phyloP scores from a whole-genome alignment of 1,139 yeast genomes.

The Kodamaea ohmeri region DNA sequence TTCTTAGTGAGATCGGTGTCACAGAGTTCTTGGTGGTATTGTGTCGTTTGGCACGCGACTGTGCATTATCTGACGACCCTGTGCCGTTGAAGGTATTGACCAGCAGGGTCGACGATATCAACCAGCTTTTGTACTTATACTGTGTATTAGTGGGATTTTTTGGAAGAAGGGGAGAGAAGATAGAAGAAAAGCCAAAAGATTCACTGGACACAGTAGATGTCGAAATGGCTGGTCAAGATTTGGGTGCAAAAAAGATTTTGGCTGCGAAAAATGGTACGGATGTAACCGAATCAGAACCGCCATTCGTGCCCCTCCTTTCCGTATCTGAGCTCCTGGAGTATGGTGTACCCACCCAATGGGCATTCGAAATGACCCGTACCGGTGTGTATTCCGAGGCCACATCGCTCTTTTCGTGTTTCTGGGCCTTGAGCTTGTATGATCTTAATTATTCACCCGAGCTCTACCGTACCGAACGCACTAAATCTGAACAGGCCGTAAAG shows the following conservation, averaged over 20 bases:
- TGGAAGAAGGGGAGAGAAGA: conserved; percentile 35
- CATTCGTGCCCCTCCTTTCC: neutral
- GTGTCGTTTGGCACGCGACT: conserved; percentile 47
- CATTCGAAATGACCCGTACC: conserved; percentile 74
- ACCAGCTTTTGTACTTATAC: conserved; percentile 61
- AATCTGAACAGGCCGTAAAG: conserved; percentile 22
- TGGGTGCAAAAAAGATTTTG: too few relatives aligned
- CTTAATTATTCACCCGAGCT: conserved; percentile 52
- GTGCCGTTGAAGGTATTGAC: conserved; percentile 63
- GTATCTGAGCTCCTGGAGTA: conserved; percentile 48
- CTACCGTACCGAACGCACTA: conserved; percentile 50
- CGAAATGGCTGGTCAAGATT: too few relatives aligned
- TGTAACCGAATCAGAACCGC: neutral
- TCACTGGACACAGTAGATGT: too few relatives aligned
- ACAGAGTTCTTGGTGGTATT: conserved; percentile 67
- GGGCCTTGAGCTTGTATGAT: conserved; percentile 78
- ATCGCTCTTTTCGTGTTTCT: conserved; percentile 53
- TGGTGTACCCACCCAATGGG: conserved; percentile 63
- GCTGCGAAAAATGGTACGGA: neutral
- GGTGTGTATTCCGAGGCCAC: conserved; percentile 18
- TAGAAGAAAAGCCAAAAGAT: conserved; percentile 17
- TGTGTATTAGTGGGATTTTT: conserved; percentile 58
- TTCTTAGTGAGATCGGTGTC: conserved; percentile 46
- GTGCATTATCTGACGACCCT: conserved; percentile 30
- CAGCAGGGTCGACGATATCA: conserved; percentile 68